Base-by-base conservation (phyloP, 2,329 filamentous ascomycete species). In the Fusarium incarnatum region DNA sequence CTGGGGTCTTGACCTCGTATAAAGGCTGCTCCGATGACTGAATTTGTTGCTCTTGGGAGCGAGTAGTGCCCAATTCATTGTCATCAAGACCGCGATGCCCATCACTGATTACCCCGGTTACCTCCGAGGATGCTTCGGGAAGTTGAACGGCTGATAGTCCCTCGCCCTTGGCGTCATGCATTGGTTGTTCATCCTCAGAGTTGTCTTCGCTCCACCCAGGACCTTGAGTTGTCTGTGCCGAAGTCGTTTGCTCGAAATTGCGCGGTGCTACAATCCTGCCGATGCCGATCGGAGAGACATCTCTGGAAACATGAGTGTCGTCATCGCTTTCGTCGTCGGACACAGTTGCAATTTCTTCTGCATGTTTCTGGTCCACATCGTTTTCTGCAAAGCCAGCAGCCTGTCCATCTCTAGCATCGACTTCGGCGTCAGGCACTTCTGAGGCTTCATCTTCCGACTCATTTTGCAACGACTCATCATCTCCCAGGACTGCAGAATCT, bases 281-380 rank as follows among this genome's bases (percentile, higher is more conserved):
- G 34, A 65, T 55, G 7, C 60, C 55, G 18, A 60, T 60, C 13
- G 50, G 60, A 22, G 58, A 60, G 22, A 59, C 32, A 44, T 59
- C 54, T 23, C 56, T 52, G 12, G 63, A 68, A 47, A 40, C 27
- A 40, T 47, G 27, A 18, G 46, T 32, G 15, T 56, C 67, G 30
- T 58, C 48, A 16, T 70, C 67, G 9, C 62, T 70, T 20, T 70
- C 62, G 15, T 63, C 61, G 12, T 70, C 62, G 40, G 48, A 56
- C 16, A n/a, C 18, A 22, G 30, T 15, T 30, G 16, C 15, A 22
- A 23, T 13, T 30, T 45, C 45, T 18, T 48, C 49, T 22, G 32
- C 46, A 22, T 40, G 16, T 28, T 55, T 52, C 12, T 20, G 40
- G 32, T 58, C 25, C 15, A 45, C 12, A 27, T 28, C 52, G 18